Percentiles rank a stretch among this genome's conserved stretches.
Evolutionary conservation across 2,329 filamentous ascomycete genomes (phyloP).

Genomic region (Trichophyton mentagrophytes): DNA sequence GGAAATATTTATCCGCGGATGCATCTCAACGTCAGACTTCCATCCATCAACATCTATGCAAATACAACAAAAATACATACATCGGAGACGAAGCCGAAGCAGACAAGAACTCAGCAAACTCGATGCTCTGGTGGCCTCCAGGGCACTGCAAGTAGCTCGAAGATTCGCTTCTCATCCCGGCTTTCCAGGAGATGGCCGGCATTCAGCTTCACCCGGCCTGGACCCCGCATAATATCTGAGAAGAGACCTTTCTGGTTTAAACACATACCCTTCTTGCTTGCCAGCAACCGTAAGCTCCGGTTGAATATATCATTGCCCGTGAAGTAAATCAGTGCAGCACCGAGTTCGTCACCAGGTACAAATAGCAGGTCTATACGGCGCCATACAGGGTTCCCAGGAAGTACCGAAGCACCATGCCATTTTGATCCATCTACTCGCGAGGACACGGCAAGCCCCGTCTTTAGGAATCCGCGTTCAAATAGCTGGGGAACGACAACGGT

Average conservation of each 20-base stretch:
- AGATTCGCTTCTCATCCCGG: constrained; percentile 63
- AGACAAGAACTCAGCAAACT: constrained; percentile 47
- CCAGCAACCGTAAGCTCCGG: constrained; percentile 66
- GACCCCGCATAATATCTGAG: constrained; percentile 52
- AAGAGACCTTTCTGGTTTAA: constrained; percentile 76
- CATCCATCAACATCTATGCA: background rate
- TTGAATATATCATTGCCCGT: constrained; percentile 95
- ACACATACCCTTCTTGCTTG: constrained; percentile 67
- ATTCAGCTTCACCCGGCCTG: constrained; percentile 46
- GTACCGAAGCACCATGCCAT: constrained; percentile 75
- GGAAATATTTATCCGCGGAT: background rate
- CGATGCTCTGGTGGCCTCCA: constrained; percentile 68
- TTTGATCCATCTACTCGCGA: constrained; percentile 53
- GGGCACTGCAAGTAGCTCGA: constrained; percentile 67
- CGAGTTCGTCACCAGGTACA: constrained; percentile 65
- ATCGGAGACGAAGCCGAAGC: background rate
- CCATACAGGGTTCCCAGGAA: constrained; percentile 53
- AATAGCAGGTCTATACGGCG: constrained; percentile 73
- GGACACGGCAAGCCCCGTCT: constrained; percentile 51
- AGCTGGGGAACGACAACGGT: constrained; percentile 51
- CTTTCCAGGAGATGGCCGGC: constrained; percentile 63
- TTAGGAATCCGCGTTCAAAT: constrained; percentile 51
- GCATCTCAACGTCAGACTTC: background rate
- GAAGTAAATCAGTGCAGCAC: constrained; percentile 84
- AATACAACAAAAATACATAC: background rate